These are phyloP conservation scores for Alternaria conjuncta DNA, from an alignment of 2,329 filamentous ascomycete genomes.

Conservation along the genomic window DNA sequence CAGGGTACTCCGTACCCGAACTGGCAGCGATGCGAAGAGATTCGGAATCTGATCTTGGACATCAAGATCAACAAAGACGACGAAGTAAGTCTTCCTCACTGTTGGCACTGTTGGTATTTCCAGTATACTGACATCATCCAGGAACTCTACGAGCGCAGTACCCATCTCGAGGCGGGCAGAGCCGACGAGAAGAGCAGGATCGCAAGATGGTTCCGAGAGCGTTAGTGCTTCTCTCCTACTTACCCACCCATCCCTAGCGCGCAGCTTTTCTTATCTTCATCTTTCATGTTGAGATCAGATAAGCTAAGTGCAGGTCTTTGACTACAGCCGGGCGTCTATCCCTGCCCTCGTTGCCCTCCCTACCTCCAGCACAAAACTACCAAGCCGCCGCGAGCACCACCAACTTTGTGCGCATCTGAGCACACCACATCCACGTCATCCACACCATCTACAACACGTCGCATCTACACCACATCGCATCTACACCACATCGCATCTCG, in stretches of 20 bases:
- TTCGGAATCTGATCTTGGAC: conserved; percentile 78
- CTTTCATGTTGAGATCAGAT: conserved; percentile 18
- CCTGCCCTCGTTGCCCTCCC: conserved; percentile 29
- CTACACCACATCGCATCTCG: not conserved
- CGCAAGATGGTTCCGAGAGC: conserved; percentile 56
- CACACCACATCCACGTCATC: not conserved
- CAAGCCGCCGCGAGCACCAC: conserved; percentile 25
- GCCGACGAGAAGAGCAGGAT: conserved; percentile 53
- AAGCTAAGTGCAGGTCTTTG: conserved; percentile 30
- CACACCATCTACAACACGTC: not conserved
- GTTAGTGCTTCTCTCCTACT: conserved; percentile 45
- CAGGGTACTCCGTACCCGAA: conserved; percentile 83
- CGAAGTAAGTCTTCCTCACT: conserved; percentile 67
- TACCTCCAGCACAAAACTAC: conserved; percentile 36
- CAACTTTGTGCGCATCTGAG: conserved; percentile 35
- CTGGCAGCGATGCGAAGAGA: conserved; percentile 70
- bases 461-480: not conserved
- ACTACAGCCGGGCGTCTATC: conserved; percentile 31
- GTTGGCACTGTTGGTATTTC: not conserved
- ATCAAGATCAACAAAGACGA: conserved; percentile 83
- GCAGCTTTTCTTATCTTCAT: conserved; percentile 18
- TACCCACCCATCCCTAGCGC: not conserved
- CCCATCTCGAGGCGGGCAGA: conserved; percentile 58
- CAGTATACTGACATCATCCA: conserved; percentile 35
- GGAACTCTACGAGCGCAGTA: conserved; percentile 66